Evolutionary conservation across 2,329 filamentous ascomycete species (phyloP).

Genomic region (Colletotrichum chrysophilum): DNA sequence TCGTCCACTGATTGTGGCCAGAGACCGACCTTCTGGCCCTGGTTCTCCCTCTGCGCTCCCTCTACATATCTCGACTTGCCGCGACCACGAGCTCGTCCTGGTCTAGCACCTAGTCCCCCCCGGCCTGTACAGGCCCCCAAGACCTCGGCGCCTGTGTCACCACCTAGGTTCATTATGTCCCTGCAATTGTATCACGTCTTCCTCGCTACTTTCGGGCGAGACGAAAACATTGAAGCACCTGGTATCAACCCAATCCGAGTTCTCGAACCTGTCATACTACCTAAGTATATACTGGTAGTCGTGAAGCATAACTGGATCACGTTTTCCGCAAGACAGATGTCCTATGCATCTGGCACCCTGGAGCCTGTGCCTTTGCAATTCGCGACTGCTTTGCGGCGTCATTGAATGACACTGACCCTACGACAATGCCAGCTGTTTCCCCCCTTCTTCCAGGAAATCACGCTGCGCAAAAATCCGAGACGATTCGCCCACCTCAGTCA

Average conservation of each 20-base stretch:
- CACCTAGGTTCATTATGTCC: neutral
- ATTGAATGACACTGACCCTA: neutral
- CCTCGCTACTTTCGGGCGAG: neutral
- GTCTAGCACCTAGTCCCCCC: neutral
- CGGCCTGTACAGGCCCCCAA: neutral
- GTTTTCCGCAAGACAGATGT: neutral
- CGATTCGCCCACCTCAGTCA: neutral
- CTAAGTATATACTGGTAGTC: neutral
- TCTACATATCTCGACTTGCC: neutral
- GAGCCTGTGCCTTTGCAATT: neutral
- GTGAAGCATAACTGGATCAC: neutral
- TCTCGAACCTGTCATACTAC: neutral
- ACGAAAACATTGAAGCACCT: neutral
- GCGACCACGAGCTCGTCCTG: neutral
- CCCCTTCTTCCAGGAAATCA: neutral
- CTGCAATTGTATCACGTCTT: neutral
- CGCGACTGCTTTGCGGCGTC: neutral
- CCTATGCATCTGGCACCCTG: constrained; percentile 1
- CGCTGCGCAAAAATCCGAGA: neutral
- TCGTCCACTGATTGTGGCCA: neutral
- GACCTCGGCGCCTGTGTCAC: neutral
- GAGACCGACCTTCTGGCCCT: neutral
- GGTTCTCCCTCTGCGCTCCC: neutral
- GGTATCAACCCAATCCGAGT: neutral
- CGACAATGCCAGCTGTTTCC: neutral